phyloP scores from a whole-genome alignment of 345 rosid genomes.

The Eucalyptus sp. region DNA sequence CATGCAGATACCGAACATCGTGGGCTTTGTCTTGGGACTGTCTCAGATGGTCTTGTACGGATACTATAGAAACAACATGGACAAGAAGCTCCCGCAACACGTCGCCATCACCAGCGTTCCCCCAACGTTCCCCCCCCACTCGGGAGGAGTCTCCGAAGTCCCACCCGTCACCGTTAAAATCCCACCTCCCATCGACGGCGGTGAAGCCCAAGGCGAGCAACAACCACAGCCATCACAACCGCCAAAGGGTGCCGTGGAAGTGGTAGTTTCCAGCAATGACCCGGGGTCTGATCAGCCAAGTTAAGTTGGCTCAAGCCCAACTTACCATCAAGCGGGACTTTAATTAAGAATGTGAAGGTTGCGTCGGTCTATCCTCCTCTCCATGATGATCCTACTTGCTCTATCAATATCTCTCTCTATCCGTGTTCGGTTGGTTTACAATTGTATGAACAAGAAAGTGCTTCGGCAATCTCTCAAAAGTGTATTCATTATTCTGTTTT shows the following conservation, averaged over 20 bases:
- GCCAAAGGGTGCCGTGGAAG: neutral
- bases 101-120: neutral
- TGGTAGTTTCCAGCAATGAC: neutral
- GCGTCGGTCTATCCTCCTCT: neutral
- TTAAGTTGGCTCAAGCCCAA: neutral
- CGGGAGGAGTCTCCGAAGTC: conserved; percentile 13
- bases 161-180: neutral
- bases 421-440: too few species aligned
- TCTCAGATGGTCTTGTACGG: conserved; percentile 64
- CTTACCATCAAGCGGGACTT: neutral
- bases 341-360: neutral
- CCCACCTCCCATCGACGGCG: neutral
- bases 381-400: neutral
- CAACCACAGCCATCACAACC: neutral
- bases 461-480: neutral
- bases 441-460: too few species aligned
- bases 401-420: neutral
- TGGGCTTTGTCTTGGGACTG: conserved; percentile 63
- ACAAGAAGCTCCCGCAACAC: conserved; percentile 10
- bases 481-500: neutral
- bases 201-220: neutral
- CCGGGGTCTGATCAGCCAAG: neutral
- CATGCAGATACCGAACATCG: conserved; percentile 57
- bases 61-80: conserved; percentile 24
- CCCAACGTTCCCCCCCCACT: neutral